A percentile compares a stretch with the other conserved stretches of the same genome.
Evolutionary conservation across 345 rosid species (phyloP).

Genomic region (Dovyalis caffra): DNA sequence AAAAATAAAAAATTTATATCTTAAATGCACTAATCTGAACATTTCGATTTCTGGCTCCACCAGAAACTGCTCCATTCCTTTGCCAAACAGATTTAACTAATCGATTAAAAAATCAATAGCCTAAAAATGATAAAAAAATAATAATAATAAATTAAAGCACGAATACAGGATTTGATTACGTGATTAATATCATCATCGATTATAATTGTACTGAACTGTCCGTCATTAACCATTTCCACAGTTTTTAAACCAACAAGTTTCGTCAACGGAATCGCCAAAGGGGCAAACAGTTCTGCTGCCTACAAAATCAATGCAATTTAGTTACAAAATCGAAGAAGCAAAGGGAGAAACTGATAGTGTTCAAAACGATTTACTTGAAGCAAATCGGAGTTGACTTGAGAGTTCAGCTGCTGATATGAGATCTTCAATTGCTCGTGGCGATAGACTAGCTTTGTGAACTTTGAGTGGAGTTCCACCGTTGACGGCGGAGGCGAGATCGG

Average conservation of each 20-base stretch:
- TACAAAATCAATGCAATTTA: slow-evolving; percentile 7
- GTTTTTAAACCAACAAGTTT: slow-evolving; percentile 64
- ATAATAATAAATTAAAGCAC: background rate
- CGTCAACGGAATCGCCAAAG: slow-evolving; percentile 58
- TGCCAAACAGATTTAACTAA: slow-evolving; percentile 11
- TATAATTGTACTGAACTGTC: slow-evolving; percentile 38
- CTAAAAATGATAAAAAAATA: background rate
- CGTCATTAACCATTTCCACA: slow-evolving; percentile 54
- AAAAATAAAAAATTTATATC: background rate
- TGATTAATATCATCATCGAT: slow-evolving; percentile 12
- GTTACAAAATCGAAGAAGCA: background rate
- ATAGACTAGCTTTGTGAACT: slow-evolving; percentile 34
- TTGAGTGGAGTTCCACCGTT: slow-evolving; percentile 25
- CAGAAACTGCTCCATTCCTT: slow-evolving; percentile 7
- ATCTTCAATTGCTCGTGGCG: slow-evolving; percentile 45
- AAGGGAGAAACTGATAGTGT: background rate
- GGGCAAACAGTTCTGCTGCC: slow-evolving; percentile 53
- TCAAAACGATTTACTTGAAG: slow-evolving; percentile 30
- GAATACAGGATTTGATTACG: slow-evolving; percentile 22
- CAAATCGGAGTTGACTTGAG: slow-evolving; percentile 45
- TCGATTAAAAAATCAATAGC: background rate
- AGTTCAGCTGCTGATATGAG: slow-evolving; percentile 39
- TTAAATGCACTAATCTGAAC: too few relatives aligned
- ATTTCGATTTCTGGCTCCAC: slow-evolving; percentile 7
- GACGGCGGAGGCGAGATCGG: slow-evolving; percentile 17